Conservation (phyloP, 2,329 filamentous ascomycete genomes). For the Lachnellula arida region DNA sequence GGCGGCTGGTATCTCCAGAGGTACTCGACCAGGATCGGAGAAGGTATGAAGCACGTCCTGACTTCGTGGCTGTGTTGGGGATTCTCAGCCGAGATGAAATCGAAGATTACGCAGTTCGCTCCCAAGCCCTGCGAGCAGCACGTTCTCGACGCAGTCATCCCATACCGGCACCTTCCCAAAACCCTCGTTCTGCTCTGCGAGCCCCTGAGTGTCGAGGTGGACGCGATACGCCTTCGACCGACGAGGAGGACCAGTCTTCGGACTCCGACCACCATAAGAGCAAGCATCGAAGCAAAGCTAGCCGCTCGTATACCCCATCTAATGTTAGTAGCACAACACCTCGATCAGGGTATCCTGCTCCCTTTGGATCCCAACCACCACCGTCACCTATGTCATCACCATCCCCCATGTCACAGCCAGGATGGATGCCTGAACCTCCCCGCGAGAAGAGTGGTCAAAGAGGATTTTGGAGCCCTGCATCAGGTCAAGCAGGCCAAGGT, state of each 20-base stretch:
- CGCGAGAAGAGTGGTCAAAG: neutral
- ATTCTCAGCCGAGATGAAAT: slow-evolving; percentile 49
- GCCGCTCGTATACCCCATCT: slow-evolving; percentile 4
- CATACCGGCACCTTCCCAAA: slow-evolving; percentile 1
- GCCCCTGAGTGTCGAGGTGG: slow-evolving; percentile 7
- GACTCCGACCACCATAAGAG: slow-evolving; percentile 6
- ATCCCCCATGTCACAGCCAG: neutral
- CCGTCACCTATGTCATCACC: slow-evolving; percentile 7
- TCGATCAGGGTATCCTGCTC: slow-evolving; percentile 24
- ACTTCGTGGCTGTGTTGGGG: slow-evolving; percentile 57
- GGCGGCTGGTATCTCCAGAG: slow-evolving; percentile 52
- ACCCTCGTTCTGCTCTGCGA: slow-evolving; percentile 2
- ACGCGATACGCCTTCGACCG: slow-evolving; percentile 4
- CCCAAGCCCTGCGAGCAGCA: slow-evolving; percentile 34
- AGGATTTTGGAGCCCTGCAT: neutral
- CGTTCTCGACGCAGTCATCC: slow-evolving; percentile 12
- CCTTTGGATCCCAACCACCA: slow-evolving; percentile 16
- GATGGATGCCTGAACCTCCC: slow-evolving; percentile 2
- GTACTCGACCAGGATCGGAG: slow-evolving; percentile 51
- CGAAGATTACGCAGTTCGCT: slow-evolving; percentile 43
- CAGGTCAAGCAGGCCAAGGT: neutral
- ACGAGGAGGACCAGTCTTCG: slow-evolving; percentile 10
- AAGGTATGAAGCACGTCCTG: slow-evolving; percentile 55
- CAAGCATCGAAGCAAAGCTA: neutral
- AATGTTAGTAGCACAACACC: slow-evolving; percentile 8